phyloP scores from a whole-genome alignment of 1,284 basidiomycete species.

The Abortiporus biennis region DNA sequence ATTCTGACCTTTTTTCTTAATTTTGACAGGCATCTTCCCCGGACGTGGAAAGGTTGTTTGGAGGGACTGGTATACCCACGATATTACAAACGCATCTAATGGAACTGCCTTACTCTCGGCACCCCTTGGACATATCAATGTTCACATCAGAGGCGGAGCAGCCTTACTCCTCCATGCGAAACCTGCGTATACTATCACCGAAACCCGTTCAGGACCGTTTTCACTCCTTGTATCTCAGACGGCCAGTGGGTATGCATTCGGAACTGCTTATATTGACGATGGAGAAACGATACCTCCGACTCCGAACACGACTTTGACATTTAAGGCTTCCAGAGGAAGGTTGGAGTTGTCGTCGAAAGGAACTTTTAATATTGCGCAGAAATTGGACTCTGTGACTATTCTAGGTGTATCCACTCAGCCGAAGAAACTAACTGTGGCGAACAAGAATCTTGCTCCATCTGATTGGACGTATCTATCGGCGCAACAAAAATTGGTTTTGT shows the following conservation, averaged over 20 bases:
- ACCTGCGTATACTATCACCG: conserved; percentile 52
- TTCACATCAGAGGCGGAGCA: conserved; percentile 56
- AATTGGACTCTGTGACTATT: conserved; percentile 26
- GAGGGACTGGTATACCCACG: conserved; percentile 74
- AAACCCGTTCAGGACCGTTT: conserved; percentile 49
- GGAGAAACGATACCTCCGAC: conserved; percentile 50
- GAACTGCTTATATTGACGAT: conserved; percentile 59
- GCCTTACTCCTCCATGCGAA: conserved; percentile 49
- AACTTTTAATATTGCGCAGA: conserved; percentile 22
- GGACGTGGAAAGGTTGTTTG: conserved; percentile 53
- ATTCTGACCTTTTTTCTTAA: background rate
- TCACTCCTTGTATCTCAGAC: conserved; percentile 49
- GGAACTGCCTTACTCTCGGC: conserved; percentile 41
- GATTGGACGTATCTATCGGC: conserved; percentile 15
- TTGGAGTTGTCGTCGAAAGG: conserved; percentile 32
- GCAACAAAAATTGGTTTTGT: conserved; percentile 17
- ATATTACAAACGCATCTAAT: conserved; percentile 35
- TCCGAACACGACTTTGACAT: conserved; percentile 35
- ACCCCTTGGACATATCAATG: conserved; percentile 63
- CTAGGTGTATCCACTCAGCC: conserved; percentile 22
- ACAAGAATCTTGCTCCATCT: conserved; percentile 5
- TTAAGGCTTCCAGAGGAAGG: conserved; percentile 25
- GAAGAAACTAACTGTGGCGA: conserved; percentile 10
- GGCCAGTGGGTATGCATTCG: conserved; percentile 38
- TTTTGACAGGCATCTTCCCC: conserved; percentile 46